Evolutionary conservation across 306 rosid species (phyloP), one percentile per base, ranked within the genome.

Genomic region (Cucurbita maxima): DNA sequence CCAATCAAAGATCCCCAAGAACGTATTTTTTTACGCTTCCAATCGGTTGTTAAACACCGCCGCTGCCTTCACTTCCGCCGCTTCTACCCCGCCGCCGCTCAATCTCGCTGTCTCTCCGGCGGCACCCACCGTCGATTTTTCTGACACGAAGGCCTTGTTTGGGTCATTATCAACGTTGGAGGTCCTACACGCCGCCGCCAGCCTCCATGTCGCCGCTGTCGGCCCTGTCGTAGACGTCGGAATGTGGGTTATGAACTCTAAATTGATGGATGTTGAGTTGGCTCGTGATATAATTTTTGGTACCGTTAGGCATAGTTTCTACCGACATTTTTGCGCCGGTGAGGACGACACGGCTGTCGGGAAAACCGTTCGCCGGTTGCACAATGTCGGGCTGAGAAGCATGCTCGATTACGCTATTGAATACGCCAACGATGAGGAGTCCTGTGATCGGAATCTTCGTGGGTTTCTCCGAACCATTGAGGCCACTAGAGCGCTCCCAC

Each of bases 391-490:
- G 0, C 74, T 95, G 7, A 79, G 99, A 1, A 88, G 92, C 25
- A 95, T 95, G 97, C 87, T 91, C 0, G 92, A 81, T 16, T 95
- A 95, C 51, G 87, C 96, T 1, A 79, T 89, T 0, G 99, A 91
- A 81, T 96, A 83, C 15, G 96, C 92, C 8, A 16, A 70, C 10
- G 89, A 89, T 15, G 92, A 89, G 59, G 76, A 77, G 1, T 82
- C 84, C 0, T 91, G 97, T 37, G 92, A 95, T 36, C 84, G 83
- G 6, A 95, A 91, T 71, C 78, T 82, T 5, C 47, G 72, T 0
- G 87, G 85, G 1, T 91, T 95, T 76, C 84, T 95, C 43, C 81
- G 53, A 43, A 89, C 96, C 79, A 78, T 78, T 6, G 84, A 88
- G 34, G 86, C 86, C 19, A 75, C 85, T 83, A 78, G 76, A 76